Base-by-base conservation (phyloP, 2,329 filamentous ascomycete species). In the Lecanicillium sp. region DNA sequence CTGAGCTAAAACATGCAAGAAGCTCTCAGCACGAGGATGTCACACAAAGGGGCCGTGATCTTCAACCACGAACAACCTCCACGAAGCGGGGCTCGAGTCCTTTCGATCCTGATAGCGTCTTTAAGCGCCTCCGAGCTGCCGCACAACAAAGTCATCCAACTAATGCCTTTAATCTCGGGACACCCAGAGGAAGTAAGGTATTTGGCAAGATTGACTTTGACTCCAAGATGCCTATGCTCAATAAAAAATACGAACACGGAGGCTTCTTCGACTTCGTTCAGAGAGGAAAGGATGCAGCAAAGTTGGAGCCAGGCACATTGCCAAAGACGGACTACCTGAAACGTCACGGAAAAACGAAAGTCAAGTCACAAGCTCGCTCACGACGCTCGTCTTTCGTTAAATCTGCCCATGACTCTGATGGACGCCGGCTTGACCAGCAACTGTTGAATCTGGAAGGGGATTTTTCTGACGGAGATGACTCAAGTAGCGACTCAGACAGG, bases 211-310 rank as follows among this genome's bases (percentile, higher is more conserved):
- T 81, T 24, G 67, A 73, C 32, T 77, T 82, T 41, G 74, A 77
- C 21, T 69, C 74, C 5, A 68, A 68, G 14, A 63, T 81, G 26
- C 72, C 76, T 0, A 61, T 73, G 47, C 75, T 78, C 36, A 78
- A 75, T 53, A 78, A 74, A 53, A 81, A 81, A 54, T 82, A 82
- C 52, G 72, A 78, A 53, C 71, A 73, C 38, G 75, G 73, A 4
- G 78, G 78, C 12, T 68, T 72, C 2, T 82, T 77, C 51, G 71
- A 76, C 50, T 77, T 70, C 40, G 55, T 52, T n/a, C 26, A 43
- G 17, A 10, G n/a, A 20, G 33, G 38, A 5, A 41, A 44, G 41
- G 27, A 29, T 36, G 24, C 44, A 30, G 17, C 54, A 17, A 66
- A 56, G 33, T 53, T 55, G 33, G 60, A 62, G 21, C 54, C 58